Conservation (phyloP, 768 basidiomycete genomes). For the Serendipita indica region DNA sequence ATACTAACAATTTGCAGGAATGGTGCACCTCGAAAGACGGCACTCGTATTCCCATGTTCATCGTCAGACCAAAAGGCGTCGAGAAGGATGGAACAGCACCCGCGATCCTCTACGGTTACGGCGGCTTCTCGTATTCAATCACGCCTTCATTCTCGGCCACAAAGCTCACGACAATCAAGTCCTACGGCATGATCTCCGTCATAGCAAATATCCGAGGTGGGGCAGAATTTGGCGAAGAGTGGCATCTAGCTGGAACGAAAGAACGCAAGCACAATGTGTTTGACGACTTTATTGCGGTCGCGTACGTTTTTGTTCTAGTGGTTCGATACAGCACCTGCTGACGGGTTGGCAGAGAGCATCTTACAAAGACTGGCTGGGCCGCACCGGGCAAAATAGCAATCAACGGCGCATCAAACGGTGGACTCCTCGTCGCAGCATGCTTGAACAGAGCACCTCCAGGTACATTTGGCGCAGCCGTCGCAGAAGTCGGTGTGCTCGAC, state of each 20-base stretch:
- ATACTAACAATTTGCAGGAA: no score
- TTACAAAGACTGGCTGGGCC: conserved; percentile 57
- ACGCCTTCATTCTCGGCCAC: conserved; percentile 57
- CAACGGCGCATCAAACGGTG: conserved; percentile 72
- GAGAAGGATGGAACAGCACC: conserved; percentile 60
- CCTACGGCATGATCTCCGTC: conserved; percentile 53
- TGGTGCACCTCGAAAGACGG: conserved; percentile 73
- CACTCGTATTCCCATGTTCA: conserved; percentile 71
- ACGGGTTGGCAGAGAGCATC: conserved; percentile 36
- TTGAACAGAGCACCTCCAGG: conserved; percentile 65
- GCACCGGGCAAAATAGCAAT: conserved; percentile 57
- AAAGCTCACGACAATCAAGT: conserved; percentile 57
- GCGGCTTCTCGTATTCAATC: conserved; percentile 64
- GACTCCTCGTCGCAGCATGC: conserved; percentile 72
- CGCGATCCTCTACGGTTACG: conserved; percentile 69
- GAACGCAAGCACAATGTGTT: conserved; percentile 69
- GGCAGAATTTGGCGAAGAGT: conserved; percentile 69
- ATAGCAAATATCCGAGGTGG: conserved; percentile 46
- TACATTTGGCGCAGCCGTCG: conserved; percentile 59
- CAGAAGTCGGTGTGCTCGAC: conserved; percentile 73
- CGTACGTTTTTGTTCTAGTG: conserved; percentile 30
- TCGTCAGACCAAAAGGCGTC: conserved; percentile 60
- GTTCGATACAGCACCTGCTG: neutral
- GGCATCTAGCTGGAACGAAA: conserved; percentile 58
- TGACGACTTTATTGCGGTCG: conserved; percentile 70